Conservation (phyloP, 2,329 filamentous ascomycete species). For the Clonostachys solani region DNA sequence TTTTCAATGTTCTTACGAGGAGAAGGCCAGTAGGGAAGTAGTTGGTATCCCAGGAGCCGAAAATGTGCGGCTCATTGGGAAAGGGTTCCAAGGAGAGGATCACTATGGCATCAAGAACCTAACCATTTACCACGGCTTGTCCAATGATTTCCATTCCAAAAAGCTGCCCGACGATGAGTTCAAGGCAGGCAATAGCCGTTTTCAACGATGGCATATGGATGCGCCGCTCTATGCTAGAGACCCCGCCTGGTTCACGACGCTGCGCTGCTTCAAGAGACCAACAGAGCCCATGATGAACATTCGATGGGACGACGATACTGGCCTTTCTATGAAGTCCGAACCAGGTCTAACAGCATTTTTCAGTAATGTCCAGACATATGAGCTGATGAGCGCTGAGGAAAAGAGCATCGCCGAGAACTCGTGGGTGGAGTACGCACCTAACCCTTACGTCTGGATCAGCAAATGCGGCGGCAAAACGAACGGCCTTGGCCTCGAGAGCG, state of each 20-base stretch:
- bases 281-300: conserved; percentile 25
- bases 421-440: conserved; percentile 39
- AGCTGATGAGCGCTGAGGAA: conserved; percentile 33
- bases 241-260: conserved; percentile 34
- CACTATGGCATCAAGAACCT: conserved; percentile 35
- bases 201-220: conserved; percentile 45
- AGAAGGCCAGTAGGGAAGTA: conserved; percentile 21
- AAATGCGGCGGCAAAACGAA: conserved; percentile 31
- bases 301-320: conserved; percentile 36
- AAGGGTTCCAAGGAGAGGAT: conserved; percentile 36
- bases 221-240: conserved; percentile 35
- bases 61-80: conserved; percentile 38
- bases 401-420: conserved; percentile 31
- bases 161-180: conserved; percentile 26
- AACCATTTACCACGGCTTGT: conserved; percentile 18
- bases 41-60: conserved; percentile 33
- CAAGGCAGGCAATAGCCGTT: conserved; percentile 32
- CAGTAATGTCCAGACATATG: conserved; percentile 34
- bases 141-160: conserved; percentile 29
- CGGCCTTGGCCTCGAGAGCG: conserved; percentile 30
- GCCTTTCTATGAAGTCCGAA: conserved; percentile 31
- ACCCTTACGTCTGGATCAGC: conserved; percentile 37
- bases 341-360: conserved; percentile 38
- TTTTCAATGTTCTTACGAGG: conserved; percentile 1
- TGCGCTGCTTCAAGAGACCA: conserved; percentile 31